A percentile compares a stretch with the other conserved stretches of the same genome.
Conservation (phyloP, 1,139 yeast genomes). For the Diutina pseudorugosa region DNA sequence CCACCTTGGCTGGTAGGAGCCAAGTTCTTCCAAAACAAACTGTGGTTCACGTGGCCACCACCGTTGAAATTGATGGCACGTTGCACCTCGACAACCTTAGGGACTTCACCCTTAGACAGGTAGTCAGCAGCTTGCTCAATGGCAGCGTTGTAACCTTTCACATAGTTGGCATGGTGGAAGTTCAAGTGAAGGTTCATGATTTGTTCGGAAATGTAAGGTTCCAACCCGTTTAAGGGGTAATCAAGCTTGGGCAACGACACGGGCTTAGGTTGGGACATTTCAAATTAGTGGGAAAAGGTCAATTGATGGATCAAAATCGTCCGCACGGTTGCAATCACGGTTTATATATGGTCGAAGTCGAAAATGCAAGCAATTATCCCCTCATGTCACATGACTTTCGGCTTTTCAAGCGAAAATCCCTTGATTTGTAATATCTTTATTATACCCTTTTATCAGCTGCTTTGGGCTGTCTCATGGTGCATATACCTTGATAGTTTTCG, state of each 20-base stretch:
- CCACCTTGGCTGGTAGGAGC: constrained; percentile 67
- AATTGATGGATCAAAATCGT: background rate
- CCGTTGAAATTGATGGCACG: constrained; percentile 86
- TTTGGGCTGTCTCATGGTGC: background rate
- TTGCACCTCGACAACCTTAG: constrained; percentile 60
- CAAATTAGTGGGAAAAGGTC: background rate
- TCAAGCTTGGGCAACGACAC: background rate
- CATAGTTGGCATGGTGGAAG: constrained; percentile 93
- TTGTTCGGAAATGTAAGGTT: constrained; percentile 81
- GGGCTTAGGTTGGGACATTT: background rate
- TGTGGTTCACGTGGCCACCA: constrained; percentile 87
- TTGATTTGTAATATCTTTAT: background rate
- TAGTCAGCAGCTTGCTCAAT: constrained; percentile 72
- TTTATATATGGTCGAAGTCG: background rate
- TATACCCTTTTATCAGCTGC: background rate
- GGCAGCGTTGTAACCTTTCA: constrained; percentile 76
- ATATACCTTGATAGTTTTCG: background rate
- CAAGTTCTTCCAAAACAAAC: constrained; percentile 82
- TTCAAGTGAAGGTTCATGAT: constrained; percentile 85
- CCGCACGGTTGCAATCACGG: background rate
- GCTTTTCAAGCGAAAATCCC: background rate
- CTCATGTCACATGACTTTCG: background rate
- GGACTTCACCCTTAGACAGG: constrained; percentile 46
- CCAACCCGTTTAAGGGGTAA: background rate
- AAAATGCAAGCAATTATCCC: background rate